Evolutionary conservation across 164 flowering plant species (phyloP), one percentile per base, ranked within the genome.

Genomic region (Piper betle): DNA sequence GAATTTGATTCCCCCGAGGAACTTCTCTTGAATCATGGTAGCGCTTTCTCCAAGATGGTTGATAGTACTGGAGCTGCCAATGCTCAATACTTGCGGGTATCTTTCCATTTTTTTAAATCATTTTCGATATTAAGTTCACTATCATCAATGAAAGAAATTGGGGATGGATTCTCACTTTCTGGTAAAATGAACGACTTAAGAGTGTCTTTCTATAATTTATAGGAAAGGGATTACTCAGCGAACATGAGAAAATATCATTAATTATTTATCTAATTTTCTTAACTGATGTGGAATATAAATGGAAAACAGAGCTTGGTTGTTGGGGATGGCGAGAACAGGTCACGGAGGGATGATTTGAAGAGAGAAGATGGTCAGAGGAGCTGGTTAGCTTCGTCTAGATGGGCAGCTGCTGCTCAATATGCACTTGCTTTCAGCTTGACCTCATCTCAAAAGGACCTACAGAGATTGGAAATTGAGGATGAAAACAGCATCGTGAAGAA

Each of bases 381-480:
- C 76, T 88, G 96, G 97, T 63, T 84, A 63, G 97, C 96, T 48
- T 94, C 99, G 39, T 86, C 99, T n/a, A 82, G 97, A 3, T 94
- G 99, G 99, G 80, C 94, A 41, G 96, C 95, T 53, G 99, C 96
- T 58, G 96, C 99, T 2, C 88, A 83, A 72, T 91, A 74, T 81
- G 99, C 97, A 2, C 84, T 94, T 60, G 87, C 82, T 40, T 83
- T 83, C 37, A 87, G 88, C 74, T 85, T 94, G 59, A 82, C 81
- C 54, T 94, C 97, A 25, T 94, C 99, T 4, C 91, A 88, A 0
- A 91, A 84, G 68, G 94, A 94, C 68, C 96, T 94, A 41, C 84
- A 78, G 55, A 74, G 69, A 39, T 61, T 91, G 66, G 91, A 91
- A 68, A 72, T 84, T 40, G 79, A 80, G 60, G 96, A 85, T 58